These are phyloP conservation scores for Quercus agrifolia DNA, from an alignment of 306 rosid genomes.

Conservation along the genomic window DNA sequence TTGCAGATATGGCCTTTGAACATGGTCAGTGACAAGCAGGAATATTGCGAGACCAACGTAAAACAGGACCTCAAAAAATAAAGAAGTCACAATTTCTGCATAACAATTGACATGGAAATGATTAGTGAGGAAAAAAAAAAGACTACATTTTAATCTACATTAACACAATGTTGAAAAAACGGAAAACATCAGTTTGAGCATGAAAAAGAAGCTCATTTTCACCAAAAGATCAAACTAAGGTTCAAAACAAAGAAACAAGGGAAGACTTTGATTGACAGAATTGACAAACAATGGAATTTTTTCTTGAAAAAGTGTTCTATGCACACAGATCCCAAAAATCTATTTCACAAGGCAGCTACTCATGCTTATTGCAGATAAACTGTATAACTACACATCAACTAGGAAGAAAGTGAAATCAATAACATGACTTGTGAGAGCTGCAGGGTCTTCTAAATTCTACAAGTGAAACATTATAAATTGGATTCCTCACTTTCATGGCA, in stretches of 20 bases:
- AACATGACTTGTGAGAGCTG: neutral
- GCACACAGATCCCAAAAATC: no score
- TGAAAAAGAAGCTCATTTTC: neutral
- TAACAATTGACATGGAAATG: slow-evolving; percentile 20
- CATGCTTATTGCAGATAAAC: no score
- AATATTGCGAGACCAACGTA: slow-evolving; percentile 68
- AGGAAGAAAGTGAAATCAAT: neutral
- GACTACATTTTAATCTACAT: neutral
- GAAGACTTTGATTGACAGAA: no score
- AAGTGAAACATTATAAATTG: neutral
- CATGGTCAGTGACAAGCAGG: slow-evolving; percentile 62
- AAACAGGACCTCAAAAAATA: slow-evolving; percentile 55
- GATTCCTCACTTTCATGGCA: neutral
- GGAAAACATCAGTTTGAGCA: neutral
- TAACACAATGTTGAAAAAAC: neutral
- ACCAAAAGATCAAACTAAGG: neutral
- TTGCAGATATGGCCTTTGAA: slow-evolving; percentile 82
- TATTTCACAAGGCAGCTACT: neutral
- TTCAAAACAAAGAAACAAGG: neutral
- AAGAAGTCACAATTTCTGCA: slow-evolving; percentile 64
- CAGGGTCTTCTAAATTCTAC: neutral
- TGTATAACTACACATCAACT: no score
- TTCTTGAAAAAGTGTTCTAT: no score
- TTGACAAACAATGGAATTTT: no score
- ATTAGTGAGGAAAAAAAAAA: neutral